These are phyloP conservation scores for Cladosporium sphaerospermum DNA, from an alignment of 2,329 filamentous ascomycete species.

Conservation along the genomic window DNA sequence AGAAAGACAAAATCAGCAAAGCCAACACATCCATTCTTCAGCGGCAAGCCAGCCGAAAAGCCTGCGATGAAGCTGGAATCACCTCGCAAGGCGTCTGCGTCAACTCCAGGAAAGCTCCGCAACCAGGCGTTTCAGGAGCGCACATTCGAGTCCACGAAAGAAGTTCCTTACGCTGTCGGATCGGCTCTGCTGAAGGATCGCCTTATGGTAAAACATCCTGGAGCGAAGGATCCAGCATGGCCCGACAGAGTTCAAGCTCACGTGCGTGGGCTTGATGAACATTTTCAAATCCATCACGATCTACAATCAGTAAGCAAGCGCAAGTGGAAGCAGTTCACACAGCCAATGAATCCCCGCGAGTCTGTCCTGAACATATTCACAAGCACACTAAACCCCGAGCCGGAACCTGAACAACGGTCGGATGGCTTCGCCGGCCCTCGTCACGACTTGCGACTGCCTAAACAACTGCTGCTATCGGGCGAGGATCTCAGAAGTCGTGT, in stretches of 20 bases:
- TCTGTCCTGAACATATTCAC: conserved; percentile 21
- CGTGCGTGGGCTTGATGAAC: conserved; percentile 44
- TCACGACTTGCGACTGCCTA: conserved; percentile 22
- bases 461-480: conserved; percentile 28
- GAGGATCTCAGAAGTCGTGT: conserved; percentile 34
- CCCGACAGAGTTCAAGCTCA: conserved; percentile 60
- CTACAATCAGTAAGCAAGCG: conserved; percentile 18
- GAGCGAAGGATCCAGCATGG: conserved; percentile 63
- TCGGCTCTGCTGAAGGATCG: conserved; percentile 28
- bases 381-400: conserved; percentile 18
- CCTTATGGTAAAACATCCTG: conserved; percentile 53
- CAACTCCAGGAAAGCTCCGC: conserved; percentile 42
- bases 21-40: conserved; percentile 63
- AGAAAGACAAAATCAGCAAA: conserved; percentile 24
- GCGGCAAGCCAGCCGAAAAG: conserved; percentile 44
- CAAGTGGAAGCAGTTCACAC: conserved; percentile 30
- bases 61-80: conserved; percentile 24
- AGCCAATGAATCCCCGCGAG: conserved; percentile 20
- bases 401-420: conserved; percentile 16
- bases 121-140: conserved; percentile 24
- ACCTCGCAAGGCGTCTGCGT: conserved; percentile 33
- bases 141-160: conserved; percentile 12
- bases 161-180: conserved; percentile 17
- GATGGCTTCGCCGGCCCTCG: conserved; percentile 31
- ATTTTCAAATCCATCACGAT: too few species aligned